Conservation (phyloP, 2,329 filamentous ascomycete species). For the Chaetomium strumarium region DNA sequence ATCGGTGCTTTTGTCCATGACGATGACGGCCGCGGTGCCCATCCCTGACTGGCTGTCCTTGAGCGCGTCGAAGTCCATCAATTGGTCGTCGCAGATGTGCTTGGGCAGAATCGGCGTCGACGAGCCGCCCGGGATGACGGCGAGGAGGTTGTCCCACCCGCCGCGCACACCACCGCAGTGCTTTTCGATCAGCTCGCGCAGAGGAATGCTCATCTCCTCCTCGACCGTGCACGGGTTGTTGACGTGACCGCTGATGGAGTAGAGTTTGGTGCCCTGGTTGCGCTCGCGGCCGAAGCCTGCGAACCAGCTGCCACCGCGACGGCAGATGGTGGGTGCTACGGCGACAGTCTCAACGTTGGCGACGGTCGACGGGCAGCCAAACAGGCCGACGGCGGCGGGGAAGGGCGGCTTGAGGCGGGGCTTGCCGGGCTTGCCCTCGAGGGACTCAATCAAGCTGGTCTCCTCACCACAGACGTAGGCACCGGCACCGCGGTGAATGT, state of each 20-base stretch:
- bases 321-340: conserved; percentile 91
- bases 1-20: conserved; percentile 98
- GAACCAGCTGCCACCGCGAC: conserved; percentile 90
- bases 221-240: conserved; percentile 98
- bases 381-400: conserved; percentile 93
- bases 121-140: conserved; percentile 91
- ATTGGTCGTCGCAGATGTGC: conserved; percentile 81
- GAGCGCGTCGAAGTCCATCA: conserved; percentile 98
- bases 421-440: conserved; percentile 98
- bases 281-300: conserved; percentile 89
- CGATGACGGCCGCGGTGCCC: conserved; percentile 93
- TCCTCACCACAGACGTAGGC: conserved; percentile 98
- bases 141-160: conserved; percentile 95
- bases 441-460: conserved; percentile 93
- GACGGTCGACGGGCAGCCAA: conserved; percentile 95
- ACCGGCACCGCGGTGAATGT: conserved; percentile 91
- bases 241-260: conserved; percentile 96
- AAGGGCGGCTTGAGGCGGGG: conserved; percentile 98
- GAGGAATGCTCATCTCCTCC: conserved; percentile 97
- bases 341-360: conserved; percentile 97
- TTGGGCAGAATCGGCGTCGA: conserved; percentile 95
- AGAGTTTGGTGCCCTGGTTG: conserved; percentile 96
- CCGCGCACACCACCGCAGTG: conserved; percentile 96
- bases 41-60: conserved; percentile 98
- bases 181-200: conserved; percentile 93